Evolutionary conservation across 805 yeast species (phyloP).

Genomic region (Candida khao-thaluensis): DNA sequence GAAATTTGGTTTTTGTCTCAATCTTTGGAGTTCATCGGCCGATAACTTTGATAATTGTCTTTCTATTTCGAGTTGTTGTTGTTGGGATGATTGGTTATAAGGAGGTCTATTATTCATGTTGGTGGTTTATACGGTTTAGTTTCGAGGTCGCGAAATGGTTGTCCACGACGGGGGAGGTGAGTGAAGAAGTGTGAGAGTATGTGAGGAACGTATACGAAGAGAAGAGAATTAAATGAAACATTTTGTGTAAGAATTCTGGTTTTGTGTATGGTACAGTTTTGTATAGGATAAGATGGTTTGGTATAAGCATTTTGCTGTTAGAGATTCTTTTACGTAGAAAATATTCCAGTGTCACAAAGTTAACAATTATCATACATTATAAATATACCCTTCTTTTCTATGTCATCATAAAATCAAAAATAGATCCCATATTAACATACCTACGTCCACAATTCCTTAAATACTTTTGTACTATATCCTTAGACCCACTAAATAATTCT

Average conservation of each 20-base stretch:
- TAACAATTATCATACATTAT: background rate
- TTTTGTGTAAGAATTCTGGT: too few relatives aligned
- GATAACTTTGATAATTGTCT: constrained; percentile 30
- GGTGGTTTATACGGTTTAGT: background rate
- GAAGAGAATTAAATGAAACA: too few relatives aligned
- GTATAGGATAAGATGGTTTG: too few relatives aligned
- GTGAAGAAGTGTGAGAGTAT: too few relatives aligned
- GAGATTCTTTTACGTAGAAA: too few relatives aligned
- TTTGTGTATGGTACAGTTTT: background rate
- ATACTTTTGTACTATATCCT: constrained; percentile 67
- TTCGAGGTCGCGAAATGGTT: background rate
- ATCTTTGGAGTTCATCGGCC: constrained; percentile 43
- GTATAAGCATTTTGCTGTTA: too few relatives aligned
- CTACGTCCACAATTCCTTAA: constrained; percentile 82
- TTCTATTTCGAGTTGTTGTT: constrained; percentile 10
- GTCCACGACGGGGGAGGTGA: too few relatives aligned
- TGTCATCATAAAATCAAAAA: constrained; percentile 60
- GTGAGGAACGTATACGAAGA: too few relatives aligned
- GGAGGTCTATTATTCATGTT: constrained; percentile 1
- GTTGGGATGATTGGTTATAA: constrained; percentile 4
- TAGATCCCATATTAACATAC: constrained; percentile 78
- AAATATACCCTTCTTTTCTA: background rate
- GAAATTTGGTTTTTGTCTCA: constrained; percentile 43
- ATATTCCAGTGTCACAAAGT: too few relatives aligned
- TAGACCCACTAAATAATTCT: constrained; percentile 51